Evolutionary conservation across 208 protist genomes (phyloP).

Genomic region (Leishmania braziliensis): DNA sequence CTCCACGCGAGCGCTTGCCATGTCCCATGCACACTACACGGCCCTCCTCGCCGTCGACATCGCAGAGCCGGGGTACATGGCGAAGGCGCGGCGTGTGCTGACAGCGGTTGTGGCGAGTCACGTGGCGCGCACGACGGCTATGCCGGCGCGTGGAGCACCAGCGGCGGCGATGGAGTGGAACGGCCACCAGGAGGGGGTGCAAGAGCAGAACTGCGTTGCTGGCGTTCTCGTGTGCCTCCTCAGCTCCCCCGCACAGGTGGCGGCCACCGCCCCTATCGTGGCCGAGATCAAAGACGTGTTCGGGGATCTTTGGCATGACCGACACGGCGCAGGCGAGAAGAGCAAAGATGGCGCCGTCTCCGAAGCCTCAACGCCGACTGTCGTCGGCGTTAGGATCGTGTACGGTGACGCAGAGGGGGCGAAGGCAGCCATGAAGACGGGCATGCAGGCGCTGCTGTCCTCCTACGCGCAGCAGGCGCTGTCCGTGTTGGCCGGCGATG

Average conservation of each 20-base stretch:
- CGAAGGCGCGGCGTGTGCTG: not conserved
- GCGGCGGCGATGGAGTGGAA: not conserved
- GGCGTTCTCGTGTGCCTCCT: slow-evolving; percentile 25
- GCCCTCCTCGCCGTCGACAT: slow-evolving; percentile 17
- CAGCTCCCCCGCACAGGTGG: not conserved
- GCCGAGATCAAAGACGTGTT: slow-evolving; percentile 15
- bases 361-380: not conserved
- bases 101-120: slow-evolving; percentile 20
- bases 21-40: slow-evolving; percentile 34
- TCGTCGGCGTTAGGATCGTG: slow-evolving; percentile 4
- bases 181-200: not conserved
- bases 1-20: slow-evolving; percentile 3
- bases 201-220: slow-evolving; percentile 14
- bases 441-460: slow-evolving; percentile 22
- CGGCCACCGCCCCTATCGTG: not conserved
- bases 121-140: slow-evolving; percentile 7
- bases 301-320: slow-evolving; percentile 11
- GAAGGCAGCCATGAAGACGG: slow-evolving; percentile 6
- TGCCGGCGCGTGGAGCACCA: not conserved
- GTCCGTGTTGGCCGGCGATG: slow-evolving; percentile 2
- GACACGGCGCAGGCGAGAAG: slow-evolving; percentile 1
- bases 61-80: not conserved
- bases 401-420: slow-evolving; percentile 22
- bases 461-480: slow-evolving; percentile 22
- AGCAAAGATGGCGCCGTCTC: not conserved